These are phyloP conservation scores for Gloeophyllum trabeum DNA, from an alignment of 768 basidiomycete genomes.

Conservation along the genomic window DNA sequence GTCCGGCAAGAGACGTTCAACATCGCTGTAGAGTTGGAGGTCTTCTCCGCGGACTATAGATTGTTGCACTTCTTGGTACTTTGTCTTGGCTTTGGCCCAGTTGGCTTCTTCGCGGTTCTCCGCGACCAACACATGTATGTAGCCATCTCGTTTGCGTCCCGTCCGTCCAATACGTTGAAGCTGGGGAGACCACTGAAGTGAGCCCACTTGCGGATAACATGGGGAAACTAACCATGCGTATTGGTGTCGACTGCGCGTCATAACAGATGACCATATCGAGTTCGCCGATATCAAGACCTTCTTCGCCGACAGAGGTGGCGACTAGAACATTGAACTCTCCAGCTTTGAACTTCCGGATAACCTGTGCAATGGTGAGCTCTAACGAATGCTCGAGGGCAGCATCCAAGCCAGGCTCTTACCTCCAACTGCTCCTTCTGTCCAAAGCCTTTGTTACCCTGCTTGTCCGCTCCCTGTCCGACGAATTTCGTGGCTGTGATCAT, in stretches of 20 bases:
- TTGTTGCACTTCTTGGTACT: conserved; percentile 82
- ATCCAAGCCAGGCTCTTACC: conserved; percentile 27
- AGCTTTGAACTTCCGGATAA: conserved; percentile 77
- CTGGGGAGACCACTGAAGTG: conserved; percentile 26
- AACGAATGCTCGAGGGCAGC: not conserved
- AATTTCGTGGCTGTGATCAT: conserved; percentile 77
- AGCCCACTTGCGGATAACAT: not conserved
- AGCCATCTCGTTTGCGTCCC: conserved; percentile 82
- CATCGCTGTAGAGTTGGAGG: conserved; percentile 90
- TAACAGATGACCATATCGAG: conserved; percentile 95
- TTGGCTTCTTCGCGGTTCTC: conserved; percentile 87
- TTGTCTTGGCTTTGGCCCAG: conserved; percentile 77
- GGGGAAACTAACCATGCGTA: conserved; percentile 69
- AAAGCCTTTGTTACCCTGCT: conserved; percentile 78
- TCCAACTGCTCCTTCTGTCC: conserved; percentile 87
- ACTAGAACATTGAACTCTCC: conserved; percentile 90
- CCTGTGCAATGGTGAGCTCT: conserved; percentile 28
- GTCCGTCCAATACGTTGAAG: conserved; percentile 94
- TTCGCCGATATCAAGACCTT: conserved; percentile 96
- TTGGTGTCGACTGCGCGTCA: conserved; percentile 91
- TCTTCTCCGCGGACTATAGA: conserved; percentile 77
- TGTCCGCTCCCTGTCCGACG: conserved; percentile 84
- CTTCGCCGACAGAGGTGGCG: conserved; percentile 94
- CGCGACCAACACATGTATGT: conserved; percentile 85
- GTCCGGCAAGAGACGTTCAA: conserved; percentile 73